Base-by-base conservation (phyloP, 2,329 filamentous ascomycete species). In the Cladosporium sp. region DNA sequence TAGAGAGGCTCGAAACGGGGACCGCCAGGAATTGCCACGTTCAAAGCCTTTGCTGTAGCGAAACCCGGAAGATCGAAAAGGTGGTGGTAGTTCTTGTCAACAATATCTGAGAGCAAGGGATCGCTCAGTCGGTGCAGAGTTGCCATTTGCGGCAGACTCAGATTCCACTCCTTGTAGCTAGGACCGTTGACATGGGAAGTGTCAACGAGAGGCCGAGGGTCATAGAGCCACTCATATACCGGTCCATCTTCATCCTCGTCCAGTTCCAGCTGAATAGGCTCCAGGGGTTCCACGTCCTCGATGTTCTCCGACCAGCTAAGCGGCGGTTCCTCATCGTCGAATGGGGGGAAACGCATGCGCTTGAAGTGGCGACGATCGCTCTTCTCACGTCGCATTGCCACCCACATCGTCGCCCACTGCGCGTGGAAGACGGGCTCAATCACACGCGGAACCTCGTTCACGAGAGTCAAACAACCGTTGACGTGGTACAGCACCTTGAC, bases 381-480 rank as follows among this genome's bases (percentile, higher is more conserved):
- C 78, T 98, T 98, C 68, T 98, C 93, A 61, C 94, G 86, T 61
- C 93, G 84, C 93, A 98, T 98, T 38, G 87, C 89, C 20, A 95
- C 85, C 93, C 93, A 98, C 93, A 98, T 98, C 49, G 92, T 95
- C 11, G 93, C 93, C 93, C 93, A 98, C 69, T 98, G 93, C 51
- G 93, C 93, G 67, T 96, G 91, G 70, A 95, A 98, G 3, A 98
- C 88, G 0, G 93, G 93, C 67, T 97, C 93, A 62, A 98, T 97
- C 49, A 98, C 94, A 61, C 94, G 82, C 12, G 94, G 93, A 6
- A 85, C 89, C 74, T 98, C 93, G 68, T 98, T 98, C 62, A 98
- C 94, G 50, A 98, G 74, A 1, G 93, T 98, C 71, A 98, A 71
- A 65, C 94, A 98, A 25, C 93, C 93, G 64, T 98, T 98, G 62